Evolutionary conservation across 306 rosid species (phyloP).

Genomic region (Acacia confusa): DNA sequence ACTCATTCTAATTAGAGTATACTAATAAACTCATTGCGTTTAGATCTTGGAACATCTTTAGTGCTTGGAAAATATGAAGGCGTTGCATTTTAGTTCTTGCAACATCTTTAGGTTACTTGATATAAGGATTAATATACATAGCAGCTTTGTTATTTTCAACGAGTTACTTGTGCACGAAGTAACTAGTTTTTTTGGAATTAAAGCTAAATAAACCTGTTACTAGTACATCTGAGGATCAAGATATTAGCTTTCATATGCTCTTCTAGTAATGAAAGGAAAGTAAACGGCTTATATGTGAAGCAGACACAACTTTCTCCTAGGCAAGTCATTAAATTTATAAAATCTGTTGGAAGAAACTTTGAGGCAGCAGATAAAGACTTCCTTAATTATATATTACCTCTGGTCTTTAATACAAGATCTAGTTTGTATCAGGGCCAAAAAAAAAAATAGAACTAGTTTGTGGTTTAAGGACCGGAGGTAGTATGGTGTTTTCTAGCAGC

Average conservation of each 20-base stretch:
- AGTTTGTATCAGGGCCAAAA: no score
- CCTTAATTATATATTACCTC: neutral
- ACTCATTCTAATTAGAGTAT: neutral
- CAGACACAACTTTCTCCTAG: neutral
- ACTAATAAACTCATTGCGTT: neutral
- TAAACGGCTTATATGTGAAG: neutral
- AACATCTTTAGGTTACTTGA: neutral
- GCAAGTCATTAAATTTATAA: slow-evolving; percentile 14
- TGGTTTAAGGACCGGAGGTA: no score
- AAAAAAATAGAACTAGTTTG: no score
- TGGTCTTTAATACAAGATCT: no score
- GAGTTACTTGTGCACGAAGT: neutral
- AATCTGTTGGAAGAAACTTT: slow-evolving; percentile 1
- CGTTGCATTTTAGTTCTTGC: neutral
- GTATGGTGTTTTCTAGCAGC: neutral
- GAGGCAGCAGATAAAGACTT: neutral
- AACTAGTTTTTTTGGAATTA: neutral
- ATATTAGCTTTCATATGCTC: neutral
- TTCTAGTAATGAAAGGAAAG: neutral
- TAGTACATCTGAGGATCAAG: neutral
- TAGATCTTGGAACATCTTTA: neutral
- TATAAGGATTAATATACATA: neutral
- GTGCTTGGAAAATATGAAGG: no score
- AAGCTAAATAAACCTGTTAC: neutral
- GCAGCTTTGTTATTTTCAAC: neutral